Evolutionary conservation across 169 alveolate genomes (phyloP).

Genomic region (Plasmodium malariae): DNA sequence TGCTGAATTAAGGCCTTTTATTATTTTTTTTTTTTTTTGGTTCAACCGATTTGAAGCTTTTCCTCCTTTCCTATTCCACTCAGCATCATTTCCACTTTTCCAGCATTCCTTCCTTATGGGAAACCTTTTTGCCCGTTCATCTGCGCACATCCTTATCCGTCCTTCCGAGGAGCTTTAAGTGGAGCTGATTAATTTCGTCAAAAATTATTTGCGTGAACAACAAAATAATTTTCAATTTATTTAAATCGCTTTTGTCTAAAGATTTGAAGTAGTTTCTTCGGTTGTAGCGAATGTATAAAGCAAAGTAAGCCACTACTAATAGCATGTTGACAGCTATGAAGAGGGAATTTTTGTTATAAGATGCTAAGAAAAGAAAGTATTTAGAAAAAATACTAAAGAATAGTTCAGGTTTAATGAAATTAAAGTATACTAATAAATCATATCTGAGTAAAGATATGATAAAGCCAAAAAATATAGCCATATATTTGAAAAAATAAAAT

Average conservation of each 20-base stretch:
- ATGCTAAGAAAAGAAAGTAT: conserved; percentile 53
- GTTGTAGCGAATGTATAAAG: conserved; percentile 32
- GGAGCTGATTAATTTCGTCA: conserved; percentile 63
- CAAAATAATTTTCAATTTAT: conserved; percentile 48
- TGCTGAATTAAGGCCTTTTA: no score
- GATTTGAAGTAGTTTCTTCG: conserved; percentile 57
- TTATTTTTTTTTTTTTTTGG: no score
- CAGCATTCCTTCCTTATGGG: no score
- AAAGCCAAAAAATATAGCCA: conserved; percentile 55
- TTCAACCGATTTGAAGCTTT: no score
- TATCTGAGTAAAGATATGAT: conserved; percentile 61
- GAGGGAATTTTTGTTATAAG: conserved; percentile 67
- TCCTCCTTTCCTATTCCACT: no score
- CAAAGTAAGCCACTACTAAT: conserved; percentile 14
- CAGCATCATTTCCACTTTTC: no score
- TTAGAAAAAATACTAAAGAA: conserved; percentile 55
- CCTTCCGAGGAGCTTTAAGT: conserved; percentile 32
- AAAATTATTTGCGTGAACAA: conserved; percentile 61
- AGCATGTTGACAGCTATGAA: conserved; percentile 37
- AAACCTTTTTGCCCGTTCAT: neutral
- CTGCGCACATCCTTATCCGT: neutral
- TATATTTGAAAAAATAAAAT: conserved; percentile 63
- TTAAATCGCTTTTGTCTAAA: conserved; percentile 53
- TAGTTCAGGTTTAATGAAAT: conserved; percentile 53
- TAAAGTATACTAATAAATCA: conserved; percentile 61